These are phyloP conservation scores for Russula ochroleuca DNA, from an alignment of 768 basidiomycete species.

Conservation along the genomic window DNA sequence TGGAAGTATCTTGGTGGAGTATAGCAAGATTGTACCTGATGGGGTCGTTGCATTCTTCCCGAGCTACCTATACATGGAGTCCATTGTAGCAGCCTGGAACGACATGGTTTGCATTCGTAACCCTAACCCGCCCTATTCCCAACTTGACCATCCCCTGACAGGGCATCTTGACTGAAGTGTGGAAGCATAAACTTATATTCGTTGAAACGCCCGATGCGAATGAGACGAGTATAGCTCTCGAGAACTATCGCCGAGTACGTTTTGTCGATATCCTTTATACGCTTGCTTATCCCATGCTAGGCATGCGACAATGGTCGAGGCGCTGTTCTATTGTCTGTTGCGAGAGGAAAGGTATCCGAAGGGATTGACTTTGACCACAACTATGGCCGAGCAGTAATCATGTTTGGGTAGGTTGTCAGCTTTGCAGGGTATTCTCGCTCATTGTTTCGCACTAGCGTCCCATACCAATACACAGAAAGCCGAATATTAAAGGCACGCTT, in stretches of 20 bases:
- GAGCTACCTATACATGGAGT: conserved; percentile 99
- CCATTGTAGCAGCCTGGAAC: conserved; percentile 99
- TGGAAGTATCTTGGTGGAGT: conserved; percentile 95
- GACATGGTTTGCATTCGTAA: conserved; percentile 75
- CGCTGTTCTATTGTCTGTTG: conserved; percentile 93
- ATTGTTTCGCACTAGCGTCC: conserved; percentile 51
- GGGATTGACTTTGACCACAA: conserved; percentile 99
- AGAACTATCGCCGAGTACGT: conserved; percentile 89
- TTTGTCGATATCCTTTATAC: neutral
- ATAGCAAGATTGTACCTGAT: conserved; percentile 96
- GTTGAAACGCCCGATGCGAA: conserved; percentile 99
- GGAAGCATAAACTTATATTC: conserved; percentile 99
- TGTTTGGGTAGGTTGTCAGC: conserved; percentile 79
- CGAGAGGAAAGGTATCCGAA: conserved; percentile 98
- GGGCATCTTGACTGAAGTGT: conserved; percentile 98
- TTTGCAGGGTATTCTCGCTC: neutral
- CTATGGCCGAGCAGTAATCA: conserved; percentile 97
- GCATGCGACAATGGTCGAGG: conserved; percentile 99
- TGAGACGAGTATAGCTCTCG: conserved; percentile 95
- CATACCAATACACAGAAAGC: conserved; percentile 97
- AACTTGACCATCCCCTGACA: conserved; percentile 34
- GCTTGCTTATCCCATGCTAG: conserved; percentile 39
- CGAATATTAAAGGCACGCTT: conserved; percentile 95
- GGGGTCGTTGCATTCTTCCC: conserved; percentile 99
- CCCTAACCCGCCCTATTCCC: neutral